phyloP scores from a whole-genome alignment of 129 eudicot genomes.

The Helichrysum umbraculigerum region DNA sequence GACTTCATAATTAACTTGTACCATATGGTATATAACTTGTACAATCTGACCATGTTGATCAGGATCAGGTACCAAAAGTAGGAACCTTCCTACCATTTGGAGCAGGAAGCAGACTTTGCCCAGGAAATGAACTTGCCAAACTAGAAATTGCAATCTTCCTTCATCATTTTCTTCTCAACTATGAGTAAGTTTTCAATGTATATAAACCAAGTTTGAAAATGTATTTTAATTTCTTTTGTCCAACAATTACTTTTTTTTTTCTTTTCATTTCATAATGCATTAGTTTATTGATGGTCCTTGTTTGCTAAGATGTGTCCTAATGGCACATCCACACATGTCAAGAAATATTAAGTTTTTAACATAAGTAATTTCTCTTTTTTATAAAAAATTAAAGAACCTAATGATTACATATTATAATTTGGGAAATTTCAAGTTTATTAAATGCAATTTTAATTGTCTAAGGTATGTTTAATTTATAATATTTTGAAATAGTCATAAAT shows the following conservation, averaged over 20 bases:
- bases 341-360: no score
- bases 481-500: no score
- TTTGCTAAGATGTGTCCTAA: not conserved
- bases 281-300: not conserved
- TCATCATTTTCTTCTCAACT: constrained; percentile 75
- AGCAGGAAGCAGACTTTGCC: constrained; percentile 85
- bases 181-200: constrained; percentile 48
- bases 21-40: no score
- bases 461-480: no score
- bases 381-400: no score
- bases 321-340: no score
- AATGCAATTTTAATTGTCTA: no score
- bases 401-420: no score
- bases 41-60: constrained; percentile 11
- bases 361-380: no score
- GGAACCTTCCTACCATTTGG: constrained; percentile 91
- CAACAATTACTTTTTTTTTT: not conserved
- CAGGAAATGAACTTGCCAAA: constrained; percentile 96
- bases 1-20: not conserved
- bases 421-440: no score
- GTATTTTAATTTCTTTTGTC: no score
- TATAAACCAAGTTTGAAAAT: not conserved
- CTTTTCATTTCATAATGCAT: no score
- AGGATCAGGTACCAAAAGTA: constrained; percentile 63
- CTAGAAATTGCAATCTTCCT: constrained; percentile 80